These are phyloP conservation scores for Linnemannia schmuckeri DNA, from an alignment of 192 early-diverging fungal genomes.

Conservation along the genomic window DNA sequence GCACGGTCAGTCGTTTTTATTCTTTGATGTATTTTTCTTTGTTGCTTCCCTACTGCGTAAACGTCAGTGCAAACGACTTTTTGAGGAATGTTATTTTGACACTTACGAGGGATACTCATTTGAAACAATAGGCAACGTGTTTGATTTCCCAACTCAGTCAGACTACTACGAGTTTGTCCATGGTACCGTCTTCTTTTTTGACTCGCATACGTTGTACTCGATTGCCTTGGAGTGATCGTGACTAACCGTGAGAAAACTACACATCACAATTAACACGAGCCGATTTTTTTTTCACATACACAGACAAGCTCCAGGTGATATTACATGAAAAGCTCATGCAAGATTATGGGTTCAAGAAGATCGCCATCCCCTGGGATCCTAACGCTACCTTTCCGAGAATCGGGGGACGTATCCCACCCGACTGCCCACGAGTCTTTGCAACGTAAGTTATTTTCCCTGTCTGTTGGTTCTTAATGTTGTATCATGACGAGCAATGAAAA, in stretches of 20 bases:
- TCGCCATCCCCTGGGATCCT: not conserved
- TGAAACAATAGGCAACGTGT: slow-evolving; percentile 20
- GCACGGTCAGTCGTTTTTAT: slow-evolving; percentile 15
- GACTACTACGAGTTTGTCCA: slow-evolving; percentile 46
- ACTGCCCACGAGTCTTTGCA: slow-evolving; percentile 29
- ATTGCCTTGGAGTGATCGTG: too few species aligned
- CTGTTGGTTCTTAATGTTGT: not conserved
- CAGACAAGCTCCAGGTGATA: slow-evolving; percentile 19
- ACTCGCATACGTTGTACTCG: too few species aligned
- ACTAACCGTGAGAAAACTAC: too few species aligned
- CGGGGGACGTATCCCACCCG: not conserved
- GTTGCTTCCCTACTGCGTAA: not conserved
- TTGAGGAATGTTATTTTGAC: not conserved
- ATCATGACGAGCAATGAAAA: not conserved
- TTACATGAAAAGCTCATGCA: not conserved
- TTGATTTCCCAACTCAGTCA: slow-evolving; percentile 26
- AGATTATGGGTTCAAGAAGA: not conserved
- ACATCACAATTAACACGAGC: not conserved
- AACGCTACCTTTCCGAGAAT: not conserved
- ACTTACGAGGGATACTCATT: not conserved
- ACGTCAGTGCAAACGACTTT: not conserved
- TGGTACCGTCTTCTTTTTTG: not conserved
- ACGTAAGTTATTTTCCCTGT: not conserved
- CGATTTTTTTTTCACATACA: not conserved
- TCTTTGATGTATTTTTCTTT: too few species aligned